Conservation (phyloP, 2,329 filamentous ascomycete species). For the Nemania serpens region DNA sequence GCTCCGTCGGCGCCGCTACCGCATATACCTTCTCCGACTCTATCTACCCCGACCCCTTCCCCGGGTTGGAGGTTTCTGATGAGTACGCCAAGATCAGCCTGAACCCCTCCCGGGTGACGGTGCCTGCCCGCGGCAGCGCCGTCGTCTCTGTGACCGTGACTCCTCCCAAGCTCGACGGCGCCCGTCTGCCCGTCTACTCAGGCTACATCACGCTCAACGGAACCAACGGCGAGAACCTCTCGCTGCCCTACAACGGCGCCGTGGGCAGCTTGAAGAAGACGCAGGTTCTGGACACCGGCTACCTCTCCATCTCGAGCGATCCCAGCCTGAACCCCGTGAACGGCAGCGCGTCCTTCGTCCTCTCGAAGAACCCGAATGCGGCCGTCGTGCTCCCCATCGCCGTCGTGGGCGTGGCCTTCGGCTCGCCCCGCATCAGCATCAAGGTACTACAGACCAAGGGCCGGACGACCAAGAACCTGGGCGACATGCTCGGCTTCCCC, state of each 20-base stretch:
- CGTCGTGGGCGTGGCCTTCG: constrained; percentile 50
- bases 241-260: constrained; percentile 43
- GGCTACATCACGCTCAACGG: constrained; percentile 53
- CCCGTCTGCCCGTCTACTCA: constrained; percentile 53
- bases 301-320: constrained; percentile 45
- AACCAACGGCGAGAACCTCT: constrained; percentile 45
- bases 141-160: constrained; percentile 51
- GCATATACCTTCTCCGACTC: constrained; percentile 55
- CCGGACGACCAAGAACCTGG: constrained; percentile 43
- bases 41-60: constrained; percentile 49
- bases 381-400: constrained; percentile 46
- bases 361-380: constrained; percentile 32
- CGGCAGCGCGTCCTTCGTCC: constrained; percentile 35
- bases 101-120: constrained; percentile 41
- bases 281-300: constrained; percentile 44
- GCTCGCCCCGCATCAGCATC: constrained; percentile 49
- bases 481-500: constrained; percentile 50
- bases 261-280: constrained; percentile 46
- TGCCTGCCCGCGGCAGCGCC: constrained; percentile 39
- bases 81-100: constrained; percentile 51
- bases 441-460: constrained; percentile 50
- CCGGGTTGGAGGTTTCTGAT: constrained; percentile 48
- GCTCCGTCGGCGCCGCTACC: constrained; percentile 55
- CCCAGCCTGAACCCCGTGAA: constrained; percentile 33
- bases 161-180: constrained; percentile 46